Percentiles rank a stretch among this genome's conserved stretches.
These are phyloP conservation scores for Debaryomyces subglobosus DNA, from an alignment of 1,139 yeast genomes.

Conservation along the genomic window DNA sequence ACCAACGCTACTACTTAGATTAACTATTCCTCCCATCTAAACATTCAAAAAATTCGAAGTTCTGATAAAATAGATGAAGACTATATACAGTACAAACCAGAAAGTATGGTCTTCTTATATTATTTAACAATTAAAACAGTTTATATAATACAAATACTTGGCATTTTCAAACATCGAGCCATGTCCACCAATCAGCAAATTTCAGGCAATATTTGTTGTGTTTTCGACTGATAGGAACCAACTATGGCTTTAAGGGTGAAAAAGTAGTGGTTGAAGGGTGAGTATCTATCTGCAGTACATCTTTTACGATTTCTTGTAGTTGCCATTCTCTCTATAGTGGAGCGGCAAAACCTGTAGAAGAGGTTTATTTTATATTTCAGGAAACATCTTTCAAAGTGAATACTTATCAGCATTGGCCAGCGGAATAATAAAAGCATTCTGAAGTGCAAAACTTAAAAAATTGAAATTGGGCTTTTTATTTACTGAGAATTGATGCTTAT, in stretches of 20 bases:
- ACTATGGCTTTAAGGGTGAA: neutral
- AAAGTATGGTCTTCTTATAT: neutral
- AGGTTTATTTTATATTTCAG: neutral
- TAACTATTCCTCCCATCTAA: neutral
- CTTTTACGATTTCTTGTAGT: neutral
- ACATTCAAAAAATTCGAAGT: neutral
- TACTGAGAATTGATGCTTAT: slow-evolving; percentile 6
- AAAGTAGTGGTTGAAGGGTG: neutral
- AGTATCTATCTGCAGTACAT: neutral
- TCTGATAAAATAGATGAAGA: neutral
- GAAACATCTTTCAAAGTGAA: neutral
- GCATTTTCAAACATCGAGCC: no score
- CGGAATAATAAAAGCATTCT: neutral
- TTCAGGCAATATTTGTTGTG: neutral
- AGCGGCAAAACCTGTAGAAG: slow-evolving; percentile 4
- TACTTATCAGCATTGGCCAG: neutral
- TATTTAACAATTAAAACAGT: neutral
- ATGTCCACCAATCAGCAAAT: neutral
- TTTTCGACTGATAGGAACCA: neutral
- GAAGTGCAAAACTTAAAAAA: neutral
- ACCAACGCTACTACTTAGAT: slow-evolving; percentile 4
- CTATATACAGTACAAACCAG: neutral
- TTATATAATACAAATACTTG: neutral
- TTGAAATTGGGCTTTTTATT: neutral
- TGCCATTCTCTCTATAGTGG: slow-evolving; percentile 3